Conservation (phyloP, 2,329 filamentous ascomycete species). For the Venturia carpophila region DNA sequence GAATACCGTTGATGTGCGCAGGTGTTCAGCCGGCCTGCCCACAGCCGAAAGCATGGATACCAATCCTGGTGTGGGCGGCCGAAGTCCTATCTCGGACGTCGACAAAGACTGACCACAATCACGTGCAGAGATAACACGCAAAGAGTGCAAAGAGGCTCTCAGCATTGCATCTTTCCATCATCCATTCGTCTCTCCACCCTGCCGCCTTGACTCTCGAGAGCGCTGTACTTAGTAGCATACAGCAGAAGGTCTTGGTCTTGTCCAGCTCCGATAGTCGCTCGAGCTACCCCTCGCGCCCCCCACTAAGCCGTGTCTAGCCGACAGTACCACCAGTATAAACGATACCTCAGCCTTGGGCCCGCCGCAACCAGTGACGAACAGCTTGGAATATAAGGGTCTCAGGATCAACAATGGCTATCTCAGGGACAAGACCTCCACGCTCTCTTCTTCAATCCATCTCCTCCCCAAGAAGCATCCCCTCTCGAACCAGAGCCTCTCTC, state of each 20-base stretch:
- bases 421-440: neutral
- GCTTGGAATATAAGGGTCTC: neutral
- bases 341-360: neutral
- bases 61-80: neutral
- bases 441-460: slow-evolving; percentile 3
- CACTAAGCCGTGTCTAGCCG: slow-evolving; percentile 5
- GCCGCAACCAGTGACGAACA: neutral
- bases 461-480: neutral
- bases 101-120: neutral
- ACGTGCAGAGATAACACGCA: neutral
- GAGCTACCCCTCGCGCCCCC: neutral
- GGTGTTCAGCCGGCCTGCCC: too few relatives aligned
- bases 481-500: neutral
- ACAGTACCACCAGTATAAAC: neutral
- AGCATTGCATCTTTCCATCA: neutral
- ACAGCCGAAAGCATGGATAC: neutral
- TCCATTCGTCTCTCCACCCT: too few relatives aligned
- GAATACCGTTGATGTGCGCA: too few relatives aligned
- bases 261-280: slow-evolving; percentile 4
- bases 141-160: neutral
- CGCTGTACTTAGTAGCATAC: neutral
- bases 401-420: neutral
- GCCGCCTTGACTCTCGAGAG: too few relatives aligned
- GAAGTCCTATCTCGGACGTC: neutral
- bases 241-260: neutral